Base-by-base conservation (phyloP, 2,329 filamentous ascomycete genomes). In the Ascosphaera apis region DNA sequence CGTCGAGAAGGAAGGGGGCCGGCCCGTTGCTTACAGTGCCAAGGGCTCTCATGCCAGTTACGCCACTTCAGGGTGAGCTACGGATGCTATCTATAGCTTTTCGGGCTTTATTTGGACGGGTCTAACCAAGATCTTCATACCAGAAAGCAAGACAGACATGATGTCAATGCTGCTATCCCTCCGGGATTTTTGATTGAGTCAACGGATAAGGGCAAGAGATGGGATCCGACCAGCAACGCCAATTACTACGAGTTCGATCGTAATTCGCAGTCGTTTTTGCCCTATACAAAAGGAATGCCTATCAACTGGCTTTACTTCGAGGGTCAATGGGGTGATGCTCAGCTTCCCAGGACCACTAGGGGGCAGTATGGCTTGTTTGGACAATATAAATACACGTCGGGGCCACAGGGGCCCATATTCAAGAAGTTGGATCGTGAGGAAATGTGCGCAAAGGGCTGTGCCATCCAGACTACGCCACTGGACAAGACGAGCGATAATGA, bases 21-120 rank as follows among this genome's bases (percentile, higher is more conserved):
- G 70, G 39, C 70, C 72, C 1, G 52, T 75, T 19, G 55, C 57
- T 16, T 77, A 71, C 48, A 64, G 63, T 1, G 63, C 65, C 0
- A 66, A 67, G 34, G 73, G 72, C 6, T 66, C 63, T 0, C 73
- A 78, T 49, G 73, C 72, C 6, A 69, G 69, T 45, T 77, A 76
- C 48, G 68, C 70, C 13, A 67, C 63, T 4, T 35, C 51, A 9
- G 72, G 57, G 56, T 58, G 42, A 40, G 40, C 38, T 16, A 16
- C 30, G n/a, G n/a, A n/a, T n/a, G n/a, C n/a, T n/a, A n/a, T n/a
- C n/a, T n/a, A n/a, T n/a, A n/a, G n/a, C n/a, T n/a, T n/a, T n/a
- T n/a, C n/a, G n/a, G n/a, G n/a, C n/a, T n/a, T n/a, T n/a, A n/a
- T n/a, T n/a, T n/a, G n/a, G n/a, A n/a, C n/a, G n/a, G n/a, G n/a